Evolutionary conservation across 2,329 filamentous ascomycete genomes (phyloP).

Genomic region (Aureobasidium sp.): DNA sequence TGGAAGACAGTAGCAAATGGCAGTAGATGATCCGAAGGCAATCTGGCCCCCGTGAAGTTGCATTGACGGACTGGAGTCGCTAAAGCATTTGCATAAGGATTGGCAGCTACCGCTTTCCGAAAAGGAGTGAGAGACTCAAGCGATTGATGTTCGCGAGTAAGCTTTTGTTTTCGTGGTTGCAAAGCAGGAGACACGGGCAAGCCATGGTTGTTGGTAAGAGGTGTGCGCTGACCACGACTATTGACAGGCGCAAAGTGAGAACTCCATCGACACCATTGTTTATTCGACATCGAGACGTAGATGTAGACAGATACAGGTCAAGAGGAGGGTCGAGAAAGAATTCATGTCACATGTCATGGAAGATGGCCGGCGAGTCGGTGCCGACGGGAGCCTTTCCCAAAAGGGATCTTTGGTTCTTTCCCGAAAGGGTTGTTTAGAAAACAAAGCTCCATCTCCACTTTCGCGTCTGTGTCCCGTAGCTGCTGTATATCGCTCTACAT

Average conservation of each 20-base stretch:
- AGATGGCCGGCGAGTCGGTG: neutral
- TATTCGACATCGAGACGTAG: neutral
- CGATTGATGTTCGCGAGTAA: neutral
- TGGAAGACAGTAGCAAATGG: slow-evolving; percentile 48
- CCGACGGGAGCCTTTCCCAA: neutral
- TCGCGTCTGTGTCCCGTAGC: neutral
- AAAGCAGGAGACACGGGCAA: slow-evolving; percentile 1
- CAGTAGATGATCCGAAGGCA: slow-evolving; percentile 59
- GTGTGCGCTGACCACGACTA: neutral
- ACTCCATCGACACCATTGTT: neutral
- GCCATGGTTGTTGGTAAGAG: neutral
- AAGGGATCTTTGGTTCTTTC: neutral
- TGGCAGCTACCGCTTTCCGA: slow-evolving; percentile 52
- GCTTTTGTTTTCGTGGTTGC: neutral
- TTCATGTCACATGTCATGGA: neutral
- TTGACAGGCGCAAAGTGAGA: neutral
- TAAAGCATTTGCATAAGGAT: slow-evolving; percentile 59
- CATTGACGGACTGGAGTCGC: slow-evolving; percentile 55
- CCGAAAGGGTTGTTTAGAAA: slow-evolving; percentile 8
- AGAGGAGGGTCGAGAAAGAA: neutral
- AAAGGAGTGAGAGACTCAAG: slow-evolving; percentile 38
- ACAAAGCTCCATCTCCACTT: slow-evolving; percentile 10
- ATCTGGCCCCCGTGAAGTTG: slow-evolving; percentile 37
- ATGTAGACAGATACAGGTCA: neutral
- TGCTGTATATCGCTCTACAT: slow-evolving; percentile 7